These are phyloP conservation scores for Skeletonema grethae DNA, from an alignment of 108 stramenopile species.

Conservation along the genomic window DNA sequence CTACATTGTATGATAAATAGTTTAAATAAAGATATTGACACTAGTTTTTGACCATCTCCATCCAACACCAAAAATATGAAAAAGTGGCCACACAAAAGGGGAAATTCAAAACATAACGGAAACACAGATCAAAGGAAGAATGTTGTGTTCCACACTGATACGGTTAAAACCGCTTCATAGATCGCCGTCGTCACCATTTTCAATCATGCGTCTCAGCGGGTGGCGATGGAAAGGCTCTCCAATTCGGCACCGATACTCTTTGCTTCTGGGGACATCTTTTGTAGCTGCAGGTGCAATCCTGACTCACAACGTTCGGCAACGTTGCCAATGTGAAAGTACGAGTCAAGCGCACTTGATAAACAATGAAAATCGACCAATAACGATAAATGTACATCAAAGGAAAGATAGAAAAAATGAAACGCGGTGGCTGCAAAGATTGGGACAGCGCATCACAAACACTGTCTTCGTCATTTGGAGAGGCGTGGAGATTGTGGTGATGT, in stretches of 20 bases:
- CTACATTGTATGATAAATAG: too few relatives aligned
- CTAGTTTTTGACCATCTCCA: too few relatives aligned
- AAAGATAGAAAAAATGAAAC: background rate
- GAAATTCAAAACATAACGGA: too few relatives aligned
- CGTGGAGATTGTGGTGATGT: conserved; percentile 57
- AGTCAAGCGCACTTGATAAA: background rate
- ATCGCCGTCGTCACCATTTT: background rate
- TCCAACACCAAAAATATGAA: too few relatives aligned
- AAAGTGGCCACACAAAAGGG: too few relatives aligned
- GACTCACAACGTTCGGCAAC: background rate
- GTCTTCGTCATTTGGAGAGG: conserved; percentile 41
- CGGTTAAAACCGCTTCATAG: background rate
- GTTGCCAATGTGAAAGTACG: background rate
- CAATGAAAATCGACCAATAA: background rate
- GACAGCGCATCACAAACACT: conserved; percentile 13
- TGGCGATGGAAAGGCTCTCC: background rate
- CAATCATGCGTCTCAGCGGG: background rate
- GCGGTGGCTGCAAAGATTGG: conserved; percentile 7
- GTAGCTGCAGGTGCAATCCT: background rate
- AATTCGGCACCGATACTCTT: background rate
- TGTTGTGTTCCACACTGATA: background rate
- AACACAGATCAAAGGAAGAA: background rate
- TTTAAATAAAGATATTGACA: too few relatives aligned
- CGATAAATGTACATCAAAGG: background rate
- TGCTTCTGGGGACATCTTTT: background rate